These are phyloP conservation scores for Tetrahymena thermophila DNA, from an alignment of 73 alveolate species.

Conservation along the genomic window DNA sequence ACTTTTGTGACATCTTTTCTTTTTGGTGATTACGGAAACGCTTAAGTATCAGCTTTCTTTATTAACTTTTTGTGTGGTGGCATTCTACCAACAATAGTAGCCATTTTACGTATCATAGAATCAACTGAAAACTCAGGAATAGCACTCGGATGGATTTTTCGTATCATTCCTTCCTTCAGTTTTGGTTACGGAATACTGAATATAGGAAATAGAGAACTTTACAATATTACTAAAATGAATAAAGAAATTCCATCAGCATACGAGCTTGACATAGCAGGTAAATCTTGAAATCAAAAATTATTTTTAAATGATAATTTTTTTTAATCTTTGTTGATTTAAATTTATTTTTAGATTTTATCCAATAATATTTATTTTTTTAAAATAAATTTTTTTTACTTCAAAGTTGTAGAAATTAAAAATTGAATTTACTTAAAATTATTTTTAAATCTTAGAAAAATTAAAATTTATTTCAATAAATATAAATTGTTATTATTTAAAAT, in stretches of 20 bases:
- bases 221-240: conserved; percentile 17
- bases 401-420: too few relatives aligned
- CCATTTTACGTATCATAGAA: conserved; percentile 54
- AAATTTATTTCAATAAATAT: too few relatives aligned
- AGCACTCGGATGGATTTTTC: conserved; percentile 66
- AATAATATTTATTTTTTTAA: too few relatives aligned
- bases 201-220: conserved; percentile 39
- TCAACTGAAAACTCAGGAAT: conserved; percentile 52
- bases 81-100: conserved; percentile 44
- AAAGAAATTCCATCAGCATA: conserved; percentile 9
- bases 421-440: too few relatives aligned
- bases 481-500: too few relatives aligned
- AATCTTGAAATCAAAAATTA: too few relatives aligned
- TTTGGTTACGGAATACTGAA: conserved; percentile 75
- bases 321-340: too few relatives aligned
- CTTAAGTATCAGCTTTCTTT: conserved; percentile 39
- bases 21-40: conserved; percentile 50
- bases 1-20: conserved; percentile 59
- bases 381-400: too few relatives aligned
- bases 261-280: conserved; percentile 52
- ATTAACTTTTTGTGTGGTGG: conserved; percentile 56
- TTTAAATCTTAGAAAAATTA: too few relatives aligned
- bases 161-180: conserved; percentile 85
- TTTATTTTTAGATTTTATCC: too few relatives aligned
- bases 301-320: too few relatives aligned